A percentile compares a stretch with the other conserved stretches of the same genome.
Conservation (phyloP, 371 early-diverging fungal species). For the Batrachochytrium dendrobatidis region DNA sequence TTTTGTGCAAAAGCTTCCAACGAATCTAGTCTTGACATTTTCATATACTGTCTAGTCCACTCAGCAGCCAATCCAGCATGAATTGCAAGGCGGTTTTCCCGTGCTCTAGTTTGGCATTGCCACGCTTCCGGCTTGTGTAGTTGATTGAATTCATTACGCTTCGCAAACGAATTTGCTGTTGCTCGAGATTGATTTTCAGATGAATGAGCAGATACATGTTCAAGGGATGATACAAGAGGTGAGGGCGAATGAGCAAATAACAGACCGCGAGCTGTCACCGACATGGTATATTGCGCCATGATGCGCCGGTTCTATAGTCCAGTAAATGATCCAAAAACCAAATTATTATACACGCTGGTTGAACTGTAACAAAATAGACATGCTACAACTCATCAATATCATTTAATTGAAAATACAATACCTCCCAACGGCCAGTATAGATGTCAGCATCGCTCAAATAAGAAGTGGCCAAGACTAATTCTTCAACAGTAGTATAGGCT, state of each 20-base stretch:
- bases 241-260: slow-evolving; percentile 1
- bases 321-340: too few relatives aligned
- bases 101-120: background rate
- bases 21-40: too few relatives aligned
- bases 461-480: background rate
- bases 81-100: background rate
- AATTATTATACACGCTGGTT: too few relatives aligned
- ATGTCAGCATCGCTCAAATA: slow-evolving; percentile 1
- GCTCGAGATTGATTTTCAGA: too few relatives aligned
- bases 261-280: background rate
- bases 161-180: too few relatives aligned
- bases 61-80: background rate
- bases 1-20: background rate
- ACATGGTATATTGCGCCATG: background rate
- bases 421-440: background rate
- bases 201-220: too few relatives aligned
- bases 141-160: background rate
- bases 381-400: background rate
- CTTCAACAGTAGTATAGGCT: background rate
- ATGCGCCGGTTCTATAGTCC: background rate
- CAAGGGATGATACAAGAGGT: too few relatives aligned
- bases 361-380: too few relatives aligned
- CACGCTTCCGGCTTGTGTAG: background rate
- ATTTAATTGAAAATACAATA: background rate
- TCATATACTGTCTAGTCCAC: slow-evolving; percentile 1